Evolutionary conservation across 495 filamentous ascomycete genomes (phyloP).

Genomic region (Lepidopterella palustris): DNA sequence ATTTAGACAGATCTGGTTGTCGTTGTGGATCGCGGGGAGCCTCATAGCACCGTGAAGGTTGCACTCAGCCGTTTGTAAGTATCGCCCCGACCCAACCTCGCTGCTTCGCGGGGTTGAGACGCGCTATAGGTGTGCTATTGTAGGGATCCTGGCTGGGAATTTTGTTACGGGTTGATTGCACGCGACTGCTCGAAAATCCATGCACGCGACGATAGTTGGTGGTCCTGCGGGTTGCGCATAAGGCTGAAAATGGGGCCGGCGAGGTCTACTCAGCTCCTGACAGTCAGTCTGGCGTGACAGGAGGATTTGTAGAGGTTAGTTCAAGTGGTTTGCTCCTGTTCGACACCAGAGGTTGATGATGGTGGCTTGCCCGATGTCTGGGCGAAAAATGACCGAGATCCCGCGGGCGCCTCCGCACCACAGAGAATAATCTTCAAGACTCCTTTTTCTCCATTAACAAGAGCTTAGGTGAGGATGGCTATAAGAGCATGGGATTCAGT

Average conservation of each 20-base stretch:
- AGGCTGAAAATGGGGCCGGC: not conserved
- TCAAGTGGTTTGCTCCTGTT: not conserved
- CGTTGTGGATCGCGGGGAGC: not conserved
- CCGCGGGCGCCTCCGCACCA: too few species aligned
- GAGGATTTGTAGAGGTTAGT: not conserved
- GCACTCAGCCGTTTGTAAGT: not conserved
- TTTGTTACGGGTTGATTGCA: conserved; percentile 11
- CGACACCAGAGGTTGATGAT: not conserved
- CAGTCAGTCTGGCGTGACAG: not conserved
- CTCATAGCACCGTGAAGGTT: not conserved
- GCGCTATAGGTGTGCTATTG: conserved; percentile 5
- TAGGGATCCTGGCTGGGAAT: conserved; percentile 9
- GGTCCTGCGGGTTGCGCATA: conserved; percentile 1
- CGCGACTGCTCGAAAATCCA: conserved; percentile 4
- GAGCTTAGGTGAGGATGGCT: not conserved
- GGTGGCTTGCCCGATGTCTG: not conserved
- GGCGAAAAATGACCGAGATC: too few species aligned
- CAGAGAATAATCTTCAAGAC: too few species aligned
- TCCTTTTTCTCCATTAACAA: too few species aligned
- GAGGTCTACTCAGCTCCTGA: not conserved
- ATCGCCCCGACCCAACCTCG: not conserved
- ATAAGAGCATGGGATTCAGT: not conserved
- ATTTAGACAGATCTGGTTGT: not conserved
- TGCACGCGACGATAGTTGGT: not conserved
- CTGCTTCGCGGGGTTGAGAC: conserved; percentile 3